Base-by-base conservation (phyloP, 768 basidiomycete genomes). In the Tulasnella sp. region DNA sequence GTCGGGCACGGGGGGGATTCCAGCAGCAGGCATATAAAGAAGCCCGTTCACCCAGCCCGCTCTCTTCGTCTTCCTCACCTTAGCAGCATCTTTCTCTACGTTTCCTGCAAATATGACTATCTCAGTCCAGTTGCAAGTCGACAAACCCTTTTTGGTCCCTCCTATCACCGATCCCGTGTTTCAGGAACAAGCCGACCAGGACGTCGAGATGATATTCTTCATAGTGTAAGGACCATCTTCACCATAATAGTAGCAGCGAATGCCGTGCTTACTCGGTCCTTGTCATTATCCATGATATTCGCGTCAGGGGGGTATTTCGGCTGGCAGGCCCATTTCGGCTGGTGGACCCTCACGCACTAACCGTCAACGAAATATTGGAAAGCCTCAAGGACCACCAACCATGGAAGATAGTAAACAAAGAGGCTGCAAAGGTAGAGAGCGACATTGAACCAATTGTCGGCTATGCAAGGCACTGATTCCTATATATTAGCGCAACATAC, bases 11-110 rank as follows among this genome's bases (percentile, higher is more conserved):
- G n/a, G n/a, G n/a, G n/a, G n/a, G n/a, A n/a, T n/a, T n/a, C n/a
- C n/a, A n/a, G n/a, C n/a, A n/a, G n/a, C n/a, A n/a, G n/a, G n/a
- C n/a, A n/a, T n/a, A n/a, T n/a, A n/a, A n/a, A n/a, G n/a, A n/a
- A n/a, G n/a, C n/a, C n/a, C n/a, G n/a, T n/a, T n/a, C n/a, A n/a
- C n/a, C n/a, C n/a, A n/a, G n/a, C 82, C 81, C 42, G 36, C 71
- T 2, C 81, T 81, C 0, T 79, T 79, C 17, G 80, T 81, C 80
- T 40, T 81, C 72, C 81, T 82, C 93, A 90, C 89, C 14, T 86
- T 83, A 31, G 85, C 85, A n/a, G 25, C 88, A 15, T 15, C 2
- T 42, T 42, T 17, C 12, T 11, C 17, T 2, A 42, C 14, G 1
- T 2, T 12, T 42, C 12, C 3, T n/a, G 42, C 42, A 49, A 2